Base-by-base conservation (phyloP, 148 eudicot genomes). In the Arctostaphylos glauca region DNA sequence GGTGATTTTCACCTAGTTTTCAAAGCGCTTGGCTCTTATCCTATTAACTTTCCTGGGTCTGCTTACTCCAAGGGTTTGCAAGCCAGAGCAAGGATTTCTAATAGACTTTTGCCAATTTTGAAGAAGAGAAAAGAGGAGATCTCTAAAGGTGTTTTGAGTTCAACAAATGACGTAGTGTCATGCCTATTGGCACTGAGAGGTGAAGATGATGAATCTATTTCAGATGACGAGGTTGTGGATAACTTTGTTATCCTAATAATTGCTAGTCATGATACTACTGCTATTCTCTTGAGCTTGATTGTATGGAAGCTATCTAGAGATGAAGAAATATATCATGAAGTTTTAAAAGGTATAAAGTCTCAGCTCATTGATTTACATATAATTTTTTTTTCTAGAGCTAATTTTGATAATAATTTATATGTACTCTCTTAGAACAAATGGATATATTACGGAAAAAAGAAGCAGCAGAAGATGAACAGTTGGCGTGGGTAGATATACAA, bases 401-500 rank as follows among this genome's bases (percentile, higher is more conserved):
- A 5, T 4, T 71, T 19, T 56, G 6, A 56, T 18, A 15, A 1
- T n/a, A 54, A 48, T 53, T 25, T 19, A 6, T 14, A 0, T 48
- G 3, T 41, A 10, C n/a, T n/a, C n/a, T 77, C 8, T 77, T n/a
- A 38, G 47, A 7, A n/a, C 52, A 14, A 4, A 25, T n/a, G 43
- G 8, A 10, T 52, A 72, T 73, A 81, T 53, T 72, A 8, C 77
- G 74, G 44, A 73, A 4, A 5, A 66, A 18, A n/a, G 55, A 41
- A 77, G 83, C 18, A 18, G 74, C 13, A 81, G 49, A 15, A 46
- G 82, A 54, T 13, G 70, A 46, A 54, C 56, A 31, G 50, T 6
- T 81, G 12, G 47, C 64, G 44, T 81, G 83, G 83, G 54, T 18
- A 38, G 83, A 71, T 0, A 43, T 81, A 55, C 83, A 81, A 71